Evolutionary conservation across 1,284 basidiomycete genomes (phyloP), one percentile per base, ranked within the genome.

Genomic region (Trametes polyzona): DNA sequence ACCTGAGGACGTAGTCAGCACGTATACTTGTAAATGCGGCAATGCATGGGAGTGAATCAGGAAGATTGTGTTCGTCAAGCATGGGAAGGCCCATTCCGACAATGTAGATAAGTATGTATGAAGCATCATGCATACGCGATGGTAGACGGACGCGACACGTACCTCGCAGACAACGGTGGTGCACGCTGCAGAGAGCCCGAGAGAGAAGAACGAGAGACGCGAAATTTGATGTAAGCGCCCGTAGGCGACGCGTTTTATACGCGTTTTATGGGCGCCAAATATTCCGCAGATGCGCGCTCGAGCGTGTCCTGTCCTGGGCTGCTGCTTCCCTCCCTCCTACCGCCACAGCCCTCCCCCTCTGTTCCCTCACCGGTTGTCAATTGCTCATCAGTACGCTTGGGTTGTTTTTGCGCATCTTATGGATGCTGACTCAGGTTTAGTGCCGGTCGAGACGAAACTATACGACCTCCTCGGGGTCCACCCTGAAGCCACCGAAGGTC

Each of bases 391-490:
- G 44, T 47, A 23, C 30, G 44, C 9, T 3, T 6, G 3, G 10
- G 6, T 4, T 21, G n/a, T 8, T 7, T 17, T 16, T 16, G 19
- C 14, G n/a, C 10, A 12, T 21, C 29, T 11, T 8, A 35, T n/a
- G 11, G 7, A 10, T 6, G 16, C 10, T 26, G 14, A 37, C 11
- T n/a, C 4, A 10, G 14, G 2, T 4, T 47, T 55, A 90, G 88
- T 92, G 90, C 77, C 86, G 47, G 74, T 84, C 12, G 89, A 92
- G 73, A 89, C 83, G 16, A 83, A 82, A 55, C 76, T 92, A 47
- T 96, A 96, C 71, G 92, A 95, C 35, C 72, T 95, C 36, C 79
- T 96, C 32, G 92, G 87, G 42, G 83, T 95, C 21, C 69, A 81
- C 50, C 76, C 86, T 30, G 76, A 78, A 56, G 93, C 93, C 35